Percentiles rank a stretch among this genome's conserved stretches.
Conservation (phyloP, 208 protist genomes). For the Naegleria fowleri region DNA sequence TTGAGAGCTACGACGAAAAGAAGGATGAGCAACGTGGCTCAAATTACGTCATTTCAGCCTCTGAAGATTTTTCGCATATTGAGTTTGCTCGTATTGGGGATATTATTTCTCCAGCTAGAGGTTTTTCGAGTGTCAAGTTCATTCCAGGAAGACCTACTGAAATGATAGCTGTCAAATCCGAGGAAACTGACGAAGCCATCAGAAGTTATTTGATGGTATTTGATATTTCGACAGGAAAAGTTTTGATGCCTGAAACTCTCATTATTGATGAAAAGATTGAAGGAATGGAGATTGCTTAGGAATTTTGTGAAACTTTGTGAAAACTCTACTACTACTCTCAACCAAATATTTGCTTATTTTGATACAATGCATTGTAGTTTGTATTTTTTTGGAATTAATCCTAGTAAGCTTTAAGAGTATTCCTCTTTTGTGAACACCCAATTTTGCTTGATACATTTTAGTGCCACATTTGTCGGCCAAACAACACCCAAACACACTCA, state of each 20-base stretch:
- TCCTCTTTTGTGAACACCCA: too few relatives aligned
- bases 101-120: constrained; percentile 23
- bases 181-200: constrained; percentile 34
- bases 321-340: too few relatives aligned
- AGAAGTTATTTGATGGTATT: constrained; percentile 32
- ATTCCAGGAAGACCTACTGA: constrained; percentile 41
- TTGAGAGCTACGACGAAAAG: constrained; percentile 44
- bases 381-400: too few relatives aligned
- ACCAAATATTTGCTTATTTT: too few relatives aligned
- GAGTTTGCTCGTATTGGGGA: constrained; percentile 34
- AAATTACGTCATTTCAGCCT: constrained; percentile 40
- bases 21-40: constrained; percentile 43
- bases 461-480: too few relatives aligned
- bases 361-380: too few relatives aligned
- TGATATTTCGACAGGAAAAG: constrained; percentile 9
- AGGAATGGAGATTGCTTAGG: constrained; percentile 41
- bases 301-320: too few relatives aligned
- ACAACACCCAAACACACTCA: too few relatives aligned
- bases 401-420: too few relatives aligned
- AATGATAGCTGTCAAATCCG: constrained; percentile 44
- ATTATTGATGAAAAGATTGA: constrained; percentile 42
- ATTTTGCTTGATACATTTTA: too few relatives aligned
- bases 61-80: constrained; percentile 36
- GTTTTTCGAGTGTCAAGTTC: constrained; percentile 48
- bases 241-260: constrained; percentile 37